Evolutionary conservation across 2,329 filamentous ascomycete genomes (phyloP).

Genomic region (Colletotrichum navitas): DNA sequence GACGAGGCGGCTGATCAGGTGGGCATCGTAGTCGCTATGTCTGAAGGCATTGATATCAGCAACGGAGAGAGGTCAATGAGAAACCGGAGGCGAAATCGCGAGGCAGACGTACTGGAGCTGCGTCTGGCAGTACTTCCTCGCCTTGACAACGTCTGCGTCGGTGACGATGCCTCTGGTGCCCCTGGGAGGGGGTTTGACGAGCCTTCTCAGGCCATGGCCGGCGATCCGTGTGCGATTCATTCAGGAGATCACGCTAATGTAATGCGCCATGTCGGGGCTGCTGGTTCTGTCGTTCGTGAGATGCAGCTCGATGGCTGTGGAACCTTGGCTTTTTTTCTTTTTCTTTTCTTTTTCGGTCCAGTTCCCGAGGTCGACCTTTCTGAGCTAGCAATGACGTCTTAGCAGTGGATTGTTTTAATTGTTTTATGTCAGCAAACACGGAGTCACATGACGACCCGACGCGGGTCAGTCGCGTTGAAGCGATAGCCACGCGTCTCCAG

Average conservation of each 20-base stretch:
- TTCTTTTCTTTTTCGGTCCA: not conserved
- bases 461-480: conserved; percentile 50
- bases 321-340: not conserved
- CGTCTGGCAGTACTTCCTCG: conserved; percentile 65
- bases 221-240: conserved; percentile 57
- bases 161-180: conserved; percentile 55
- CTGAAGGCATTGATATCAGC: conserved; percentile 58
- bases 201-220: conserved; percentile 55
- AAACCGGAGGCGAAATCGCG: not conserved
- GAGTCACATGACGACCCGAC: conserved; percentile 58
- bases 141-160: conserved; percentile 64
- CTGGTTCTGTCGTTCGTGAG: conserved; percentile 19
- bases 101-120: conserved; percentile 62
- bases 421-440: conserved; percentile 44
- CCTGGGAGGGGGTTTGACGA: conserved; percentile 45
- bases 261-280: conserved; percentile 40
- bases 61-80: not conserved
- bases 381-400: conserved; percentile 37
- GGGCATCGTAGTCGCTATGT: conserved; percentile 89
- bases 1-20: conserved; percentile 87
- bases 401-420: conserved; percentile 17
- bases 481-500: conserved; percentile 55
- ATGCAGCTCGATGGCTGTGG: conserved; percentile 23
- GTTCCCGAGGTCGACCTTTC: conserved; percentile 23
- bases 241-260: conserved; percentile 42